Conservation (phyloP, 2,329 filamentous ascomycete species). For the Niveomyces coronatus region DNA sequence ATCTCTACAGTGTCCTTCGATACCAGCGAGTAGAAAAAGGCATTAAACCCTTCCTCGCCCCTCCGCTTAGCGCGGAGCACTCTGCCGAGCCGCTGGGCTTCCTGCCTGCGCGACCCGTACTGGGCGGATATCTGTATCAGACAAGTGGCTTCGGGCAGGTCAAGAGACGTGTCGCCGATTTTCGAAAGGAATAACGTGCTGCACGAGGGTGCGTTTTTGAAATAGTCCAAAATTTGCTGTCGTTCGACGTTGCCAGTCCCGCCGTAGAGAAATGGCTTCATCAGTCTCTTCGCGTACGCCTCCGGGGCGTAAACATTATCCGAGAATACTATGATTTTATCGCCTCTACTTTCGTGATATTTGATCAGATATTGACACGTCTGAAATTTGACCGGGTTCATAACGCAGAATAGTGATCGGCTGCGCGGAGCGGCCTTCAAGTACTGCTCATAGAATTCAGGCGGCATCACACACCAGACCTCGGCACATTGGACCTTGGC, state of each 20-base stretch:
- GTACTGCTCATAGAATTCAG: slow-evolving; percentile 97
- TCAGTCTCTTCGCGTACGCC: slow-evolving; percentile 71
- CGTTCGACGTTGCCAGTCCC: slow-evolving; percentile 80
- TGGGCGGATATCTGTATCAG: slow-evolving; percentile 96
- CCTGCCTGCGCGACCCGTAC: slow-evolving; percentile 92
- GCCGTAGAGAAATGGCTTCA: slow-evolving; percentile 85
- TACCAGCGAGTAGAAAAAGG: slow-evolving; percentile 96
- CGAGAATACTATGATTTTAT: slow-evolving; percentile 97
- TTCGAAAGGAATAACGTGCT: slow-evolving; percentile 95
- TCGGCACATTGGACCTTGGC: slow-evolving; percentile 95
- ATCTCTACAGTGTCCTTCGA: slow-evolving; percentile 97
- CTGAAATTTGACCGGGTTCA: slow-evolving; percentile 97
- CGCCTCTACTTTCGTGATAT: slow-evolving; percentile 87
- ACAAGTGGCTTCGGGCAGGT: slow-evolving; percentile 91
- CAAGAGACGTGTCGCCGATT: slow-evolving; percentile 93
- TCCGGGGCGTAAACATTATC: slow-evolving; percentile 93
- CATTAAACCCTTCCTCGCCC: slow-evolving; percentile 97
- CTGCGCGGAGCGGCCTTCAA: slow-evolving; percentile 52
- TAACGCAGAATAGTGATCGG: slow-evolving; percentile 63
- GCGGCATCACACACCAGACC: slow-evolving; percentile 99
- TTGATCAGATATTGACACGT: slow-evolving; percentile 97
- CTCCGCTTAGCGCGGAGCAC: slow-evolving; percentile 90
- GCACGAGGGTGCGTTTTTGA: slow-evolving; percentile 81
- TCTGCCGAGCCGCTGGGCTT: slow-evolving; percentile 85
- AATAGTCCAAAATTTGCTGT: slow-evolving; percentile 80